Conservation (phyloP, 495 filamentous ascomycete species). For the Penicillium parvum region DNA sequence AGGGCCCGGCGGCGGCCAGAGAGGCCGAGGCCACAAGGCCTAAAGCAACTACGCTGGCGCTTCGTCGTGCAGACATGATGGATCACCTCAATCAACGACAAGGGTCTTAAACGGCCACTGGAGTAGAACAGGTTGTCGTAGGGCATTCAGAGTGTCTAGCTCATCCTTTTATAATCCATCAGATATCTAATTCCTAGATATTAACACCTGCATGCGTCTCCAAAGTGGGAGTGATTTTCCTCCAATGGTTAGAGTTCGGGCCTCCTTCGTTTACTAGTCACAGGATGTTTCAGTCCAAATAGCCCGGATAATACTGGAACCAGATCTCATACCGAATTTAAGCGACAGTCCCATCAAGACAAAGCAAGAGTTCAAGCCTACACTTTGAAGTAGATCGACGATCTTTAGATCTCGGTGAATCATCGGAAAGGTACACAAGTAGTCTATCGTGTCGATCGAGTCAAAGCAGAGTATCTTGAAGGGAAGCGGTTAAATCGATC, state of each 20-base stretch:
- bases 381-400: no score
- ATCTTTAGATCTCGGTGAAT: no score
- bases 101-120: background rate
- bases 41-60: conserved; percentile 29
- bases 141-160: background rate
- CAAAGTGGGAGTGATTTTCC: conserved; percentile 3
- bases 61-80: conserved; percentile 36
- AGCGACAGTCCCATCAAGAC: no score
- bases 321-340: no score
- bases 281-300: background rate
- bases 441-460: no score
- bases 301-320: no score
- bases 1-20: conserved; percentile 47
- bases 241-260: conserved; percentile 1
- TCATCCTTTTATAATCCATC: background rate
- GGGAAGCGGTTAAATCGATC: no score
- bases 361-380: no score
- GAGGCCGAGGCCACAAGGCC: conserved; percentile 36
- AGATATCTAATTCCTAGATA: background rate
- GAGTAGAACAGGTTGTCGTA: background rate
- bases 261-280: background rate
- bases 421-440: no score
- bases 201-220: background rate
- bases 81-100: conserved; percentile 6
- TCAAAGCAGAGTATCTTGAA: no score